phyloP scores from a whole-genome alignment of 1,284 basidiomycete genomes.

The Cystobasidiaceae sp. region DNA sequence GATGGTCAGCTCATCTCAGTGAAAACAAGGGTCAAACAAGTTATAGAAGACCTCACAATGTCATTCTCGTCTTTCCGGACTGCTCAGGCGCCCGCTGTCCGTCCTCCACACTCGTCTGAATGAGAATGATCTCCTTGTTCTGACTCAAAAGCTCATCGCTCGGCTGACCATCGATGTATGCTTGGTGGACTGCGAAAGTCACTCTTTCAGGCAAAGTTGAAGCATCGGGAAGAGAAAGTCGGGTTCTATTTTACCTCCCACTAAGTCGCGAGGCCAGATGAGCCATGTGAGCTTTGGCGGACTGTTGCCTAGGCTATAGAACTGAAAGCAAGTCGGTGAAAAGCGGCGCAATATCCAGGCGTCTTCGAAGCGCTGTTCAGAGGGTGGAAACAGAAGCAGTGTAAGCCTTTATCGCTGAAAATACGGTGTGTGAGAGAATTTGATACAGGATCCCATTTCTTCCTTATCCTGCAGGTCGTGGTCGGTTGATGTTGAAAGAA shows the following conservation, averaged over 20 bases:
- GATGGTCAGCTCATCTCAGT: neutral
- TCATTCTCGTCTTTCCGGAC: slow-evolving; percentile 21
- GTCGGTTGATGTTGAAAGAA: no score
- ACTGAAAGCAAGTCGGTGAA: slow-evolving; percentile 5
- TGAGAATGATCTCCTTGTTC: slow-evolving; percentile 27
- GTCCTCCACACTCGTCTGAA: slow-evolving; percentile 19
- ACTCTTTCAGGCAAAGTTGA: neutral
- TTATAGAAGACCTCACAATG: slow-evolving; percentile 9
- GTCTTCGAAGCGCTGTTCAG: slow-evolving; percentile 17
- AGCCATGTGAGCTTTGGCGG: slow-evolving; percentile 24
- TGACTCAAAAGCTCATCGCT: neutral
- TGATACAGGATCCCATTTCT: slow-evolving; percentile 31
- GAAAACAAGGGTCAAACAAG: neutral
- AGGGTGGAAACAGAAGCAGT: no score
- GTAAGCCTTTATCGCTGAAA: no score
- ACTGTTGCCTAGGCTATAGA: slow-evolving; percentile 29
- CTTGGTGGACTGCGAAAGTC: slow-evolving; percentile 8
- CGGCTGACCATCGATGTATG: slow-evolving; percentile 12
- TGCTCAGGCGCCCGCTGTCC: slow-evolving; percentile 20
- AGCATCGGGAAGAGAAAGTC: neutral
- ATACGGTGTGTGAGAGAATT: no score
- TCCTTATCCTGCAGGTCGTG: slow-evolving; percentile 15
- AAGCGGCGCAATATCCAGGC: slow-evolving; percentile 30
- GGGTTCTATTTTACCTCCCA: neutral
- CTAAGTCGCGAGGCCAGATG: slow-evolving; percentile 20